Evolutionary conservation across 768 basidiomycete genomes (phyloP), one percentile per base, ranked within the genome.

Genomic region (Tephrocybe sp.): DNA sequence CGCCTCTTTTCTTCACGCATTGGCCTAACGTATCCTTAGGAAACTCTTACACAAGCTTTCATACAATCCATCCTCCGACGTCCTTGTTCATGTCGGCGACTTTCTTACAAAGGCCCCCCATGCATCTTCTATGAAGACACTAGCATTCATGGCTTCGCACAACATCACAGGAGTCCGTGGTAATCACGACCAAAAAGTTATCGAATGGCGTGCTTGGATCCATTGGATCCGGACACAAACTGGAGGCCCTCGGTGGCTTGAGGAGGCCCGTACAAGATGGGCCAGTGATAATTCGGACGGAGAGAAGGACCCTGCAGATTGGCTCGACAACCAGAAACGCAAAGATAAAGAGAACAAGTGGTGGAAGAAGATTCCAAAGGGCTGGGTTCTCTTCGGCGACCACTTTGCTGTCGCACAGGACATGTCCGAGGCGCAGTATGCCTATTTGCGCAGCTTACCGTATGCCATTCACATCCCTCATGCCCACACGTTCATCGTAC

Each of bases 171-270:
- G 92, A 13, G 91, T 97, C 3, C 82, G 94, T 24, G 94, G 95
- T 0, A 98, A 98, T 64, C 91, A 97, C 61, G 94, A 98, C 69
- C 92, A 97, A 66, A 78, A 78, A 54, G 81, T 94, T 37, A 77
- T 97, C 38, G 88, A 95, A 68, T 97, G 94, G 94, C 76, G 84
- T 21, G 71, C 76, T 1, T 98, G 92, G 91, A 77, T 89, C 43
- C 73, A 86, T 15, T 95, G 91, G 91, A 82, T 94, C 48, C 53
- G 65, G 12, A 53, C 65, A 7, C 62, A 76, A 21, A 66, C 72
- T 6, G 76, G 72, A n/a, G 76, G 73, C 1, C 60, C 45, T 21
- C 61, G 70, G 21, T 93, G 89, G 83, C 73, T 93, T 5, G 53
- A 64, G 7, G 59, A 73, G 10, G 52, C 82, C n/a, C 76, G 80